phyloP scores from a whole-genome alignment of 441 rosid genomes.

The Eruca vesicaria region DNA sequence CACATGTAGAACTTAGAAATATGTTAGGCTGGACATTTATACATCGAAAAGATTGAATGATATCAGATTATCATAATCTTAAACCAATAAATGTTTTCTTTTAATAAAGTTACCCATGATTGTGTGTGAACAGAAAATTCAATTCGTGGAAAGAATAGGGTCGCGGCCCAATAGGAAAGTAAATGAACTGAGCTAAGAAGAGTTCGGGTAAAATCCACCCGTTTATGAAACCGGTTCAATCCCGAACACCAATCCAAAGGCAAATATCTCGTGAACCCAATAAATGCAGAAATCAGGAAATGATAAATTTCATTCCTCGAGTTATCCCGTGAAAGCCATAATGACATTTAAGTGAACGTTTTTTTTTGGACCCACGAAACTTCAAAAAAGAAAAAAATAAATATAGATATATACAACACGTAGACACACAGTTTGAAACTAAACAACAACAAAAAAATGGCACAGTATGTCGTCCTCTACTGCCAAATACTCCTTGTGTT shows the following conservation, averaged over 20 bases:
- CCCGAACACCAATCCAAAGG: neutral
- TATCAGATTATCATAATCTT: too few species aligned
- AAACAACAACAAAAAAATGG: constrained; percentile 14
- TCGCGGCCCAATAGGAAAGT: neutral
- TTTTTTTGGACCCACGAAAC: constrained; percentile 14
- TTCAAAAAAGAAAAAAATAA: neutral
- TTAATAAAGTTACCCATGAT: neutral
- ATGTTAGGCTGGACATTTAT: too few species aligned
- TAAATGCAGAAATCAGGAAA: constrained; percentile 20
- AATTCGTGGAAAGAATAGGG: neutral
- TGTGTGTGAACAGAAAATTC: neutral
- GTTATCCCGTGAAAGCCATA: constrained; percentile 37
- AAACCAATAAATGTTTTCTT: neutral
- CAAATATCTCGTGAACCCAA: constrained; percentile 37
- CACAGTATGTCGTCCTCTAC: neutral
- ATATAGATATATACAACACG: neutral
- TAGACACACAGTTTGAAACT: neutral
- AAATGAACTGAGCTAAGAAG: neutral
- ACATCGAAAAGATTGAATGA: neutral
- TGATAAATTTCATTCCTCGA: constrained; percentile 16
- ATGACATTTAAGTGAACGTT: constrained; percentile 14
- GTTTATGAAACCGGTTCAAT: constrained; percentile 1
- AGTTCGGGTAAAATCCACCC: neutral
- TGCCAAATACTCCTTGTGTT: constrained; percentile 11
- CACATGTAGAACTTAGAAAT: neutral